These are phyloP conservation scores for Didymella exigua DNA, from an alignment of 2,329 filamentous ascomycete species.

Conservation along the genomic window DNA sequence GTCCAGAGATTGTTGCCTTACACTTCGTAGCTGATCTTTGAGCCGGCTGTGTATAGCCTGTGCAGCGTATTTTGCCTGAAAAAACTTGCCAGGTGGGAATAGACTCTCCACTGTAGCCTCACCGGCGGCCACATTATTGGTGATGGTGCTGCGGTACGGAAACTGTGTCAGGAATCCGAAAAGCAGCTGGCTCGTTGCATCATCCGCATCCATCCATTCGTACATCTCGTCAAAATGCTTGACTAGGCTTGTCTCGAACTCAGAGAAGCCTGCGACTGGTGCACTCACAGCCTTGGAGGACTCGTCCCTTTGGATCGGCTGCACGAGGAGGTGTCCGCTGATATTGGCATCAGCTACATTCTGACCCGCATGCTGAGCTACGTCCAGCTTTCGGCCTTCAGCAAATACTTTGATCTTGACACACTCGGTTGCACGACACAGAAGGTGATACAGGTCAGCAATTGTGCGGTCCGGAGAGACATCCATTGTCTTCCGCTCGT, in stretches of 20 bases:
- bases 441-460: slow-evolving; percentile 68
- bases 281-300: slow-evolving; percentile 26
- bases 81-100: slow-evolving; percentile 45
- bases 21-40: slow-evolving; percentile 40
- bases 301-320: slow-evolving; percentile 37
- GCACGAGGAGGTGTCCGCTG: slow-evolving; percentile 37
- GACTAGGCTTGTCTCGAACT: slow-evolving; percentile 78
- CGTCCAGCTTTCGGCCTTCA: slow-evolving; percentile 68
- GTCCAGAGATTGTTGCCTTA: slow-evolving; percentile 15
- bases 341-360: slow-evolving; percentile 65
- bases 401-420: slow-evolving; percentile 76
- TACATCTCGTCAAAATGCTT: slow-evolving; percentile 85
- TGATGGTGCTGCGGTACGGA: slow-evolving; percentile 37
- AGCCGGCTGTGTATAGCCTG: slow-evolving; percentile 38
- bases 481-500: slow-evolving; percentile 64
- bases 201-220: slow-evolving; percentile 75
- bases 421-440: slow-evolving; percentile 74
- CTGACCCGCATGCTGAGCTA: slow-evolving; percentile 61
- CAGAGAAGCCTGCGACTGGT: slow-evolving; percentile 44
- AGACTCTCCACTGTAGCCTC: slow-evolving; percentile 29
- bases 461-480: slow-evolving; percentile 75
- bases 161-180: slow-evolving; percentile 45
- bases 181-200: slow-evolving; percentile 50
- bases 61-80: slow-evolving; percentile 44
- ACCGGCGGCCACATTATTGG: slow-evolving; percentile 34